Conservation (phyloP, 768 basidiomycete species). For the Lentinula raphanica region DNA sequence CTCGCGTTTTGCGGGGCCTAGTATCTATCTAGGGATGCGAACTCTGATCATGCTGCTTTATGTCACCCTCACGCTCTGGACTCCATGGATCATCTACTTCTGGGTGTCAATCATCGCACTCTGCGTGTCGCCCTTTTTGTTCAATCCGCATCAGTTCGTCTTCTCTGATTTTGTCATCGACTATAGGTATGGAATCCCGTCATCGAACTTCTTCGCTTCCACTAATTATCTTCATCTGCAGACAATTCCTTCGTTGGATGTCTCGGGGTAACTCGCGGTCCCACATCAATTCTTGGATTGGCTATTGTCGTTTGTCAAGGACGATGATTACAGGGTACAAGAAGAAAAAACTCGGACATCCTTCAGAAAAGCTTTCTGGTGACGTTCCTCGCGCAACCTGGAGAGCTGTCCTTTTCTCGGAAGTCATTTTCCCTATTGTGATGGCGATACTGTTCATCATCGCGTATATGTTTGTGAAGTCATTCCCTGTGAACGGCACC, state of each 20-base stretch:
- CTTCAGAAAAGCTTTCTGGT: conserved; percentile 93
- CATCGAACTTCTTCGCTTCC: neutral
- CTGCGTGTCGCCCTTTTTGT: conserved; percentile 94
- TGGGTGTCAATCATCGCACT: conserved; percentile 93
- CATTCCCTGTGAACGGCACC: conserved; percentile 66
- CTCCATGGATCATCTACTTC: conserved; percentile 92
- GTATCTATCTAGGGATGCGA: conserved; percentile 95
- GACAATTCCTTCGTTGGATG: conserved; percentile 99
- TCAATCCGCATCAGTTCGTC: conserved; percentile 99
- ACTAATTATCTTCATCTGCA: conserved; percentile 25
- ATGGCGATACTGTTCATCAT: conserved; percentile 85
- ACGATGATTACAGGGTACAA: conserved; percentile 99
- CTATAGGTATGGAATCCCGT: conserved; percentile 56
- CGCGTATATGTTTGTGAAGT: conserved; percentile 90
- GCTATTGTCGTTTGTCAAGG: conserved; percentile 95
- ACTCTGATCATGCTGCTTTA: conserved; percentile 90
- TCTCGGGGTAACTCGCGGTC: conserved; percentile 95
- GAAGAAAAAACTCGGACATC: conserved; percentile 93
- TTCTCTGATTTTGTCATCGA: conserved; percentile 97
- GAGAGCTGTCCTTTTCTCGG: conserved; percentile 85
- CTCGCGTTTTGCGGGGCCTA: conserved; percentile 97
- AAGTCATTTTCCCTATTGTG: conserved; percentile 79
- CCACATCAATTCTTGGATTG: conserved; percentile 98
- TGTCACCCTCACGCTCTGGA: conserved; percentile 89
- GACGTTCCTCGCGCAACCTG: conserved; percentile 92